Percentiles rank a stretch among this genome's conserved stretches.
Evolutionary conservation across 2,329 filamentous ascomycete genomes (phyloP).

Genomic region (Pseudogymnoascus sp.): DNA sequence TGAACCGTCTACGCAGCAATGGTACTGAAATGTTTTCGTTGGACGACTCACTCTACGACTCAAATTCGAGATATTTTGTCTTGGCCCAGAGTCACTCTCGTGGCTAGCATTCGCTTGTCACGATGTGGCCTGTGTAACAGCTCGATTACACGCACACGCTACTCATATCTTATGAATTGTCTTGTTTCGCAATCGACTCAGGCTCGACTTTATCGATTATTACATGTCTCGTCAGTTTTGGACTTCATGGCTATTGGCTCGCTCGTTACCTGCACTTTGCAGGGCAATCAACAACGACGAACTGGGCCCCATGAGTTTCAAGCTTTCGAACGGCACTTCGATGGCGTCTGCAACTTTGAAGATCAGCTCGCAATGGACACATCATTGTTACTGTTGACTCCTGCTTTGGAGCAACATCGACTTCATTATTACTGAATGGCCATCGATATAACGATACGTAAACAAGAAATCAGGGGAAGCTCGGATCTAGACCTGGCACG

Average conservation of each 20-base stretch:
- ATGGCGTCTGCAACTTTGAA: slow-evolving; percentile 19
- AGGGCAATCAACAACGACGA: slow-evolving; percentile 13
- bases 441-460: background rate
- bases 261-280: background rate
- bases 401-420: background rate
- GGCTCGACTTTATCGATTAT: slow-evolving; percentile 24
- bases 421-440: slow-evolving; percentile 2
- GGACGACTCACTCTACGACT: slow-evolving; percentile 22
- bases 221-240: slow-evolving; percentile 27
- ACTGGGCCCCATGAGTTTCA: slow-evolving; percentile 18
- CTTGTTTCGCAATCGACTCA: slow-evolving; percentile 23
- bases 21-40: slow-evolving; percentile 27
- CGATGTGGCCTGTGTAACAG: slow-evolving; percentile 21
- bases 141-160: slow-evolving; percentile 17
- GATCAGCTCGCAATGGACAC: background rate
- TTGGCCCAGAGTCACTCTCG: slow-evolving; percentile 21
- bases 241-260: slow-evolving; percentile 23
- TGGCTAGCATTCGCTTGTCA: slow-evolving; percentile 21
- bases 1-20: slow-evolving; percentile 32
- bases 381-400: slow-evolving; percentile 7
- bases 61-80: slow-evolving; percentile 23
- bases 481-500: background rate
- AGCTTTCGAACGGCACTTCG: slow-evolving; percentile 29
- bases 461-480: background rate
- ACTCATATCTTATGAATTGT: slow-evolving; percentile 26